Evolutionary conservation across 1,284 basidiomycete species (phyloP).

Genomic region (Coniferiporia sulphurascens): DNA sequence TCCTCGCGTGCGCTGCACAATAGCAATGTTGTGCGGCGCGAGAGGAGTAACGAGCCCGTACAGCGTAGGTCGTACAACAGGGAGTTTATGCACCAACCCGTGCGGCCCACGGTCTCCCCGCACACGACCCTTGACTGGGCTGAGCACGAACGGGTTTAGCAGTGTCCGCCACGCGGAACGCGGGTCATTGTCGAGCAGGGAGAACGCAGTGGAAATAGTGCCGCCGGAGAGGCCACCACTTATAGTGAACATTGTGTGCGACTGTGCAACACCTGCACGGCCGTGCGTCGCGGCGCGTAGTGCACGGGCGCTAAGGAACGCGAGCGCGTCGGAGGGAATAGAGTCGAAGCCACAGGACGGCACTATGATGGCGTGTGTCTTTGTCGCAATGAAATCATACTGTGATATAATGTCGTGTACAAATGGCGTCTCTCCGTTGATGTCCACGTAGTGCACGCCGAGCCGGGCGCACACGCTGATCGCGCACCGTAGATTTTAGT

Average conservation of each 20-base stretch:
- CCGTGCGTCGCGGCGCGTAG: conserved; percentile 33
- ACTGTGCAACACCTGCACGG: conserved; percentile 33
- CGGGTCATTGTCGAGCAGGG: conserved; percentile 45
- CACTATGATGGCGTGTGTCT: conserved; percentile 64
- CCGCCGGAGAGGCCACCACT: conserved; percentile 64
- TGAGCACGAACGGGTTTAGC: conserved; percentile 45
- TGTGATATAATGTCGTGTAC: conserved; percentile 47
- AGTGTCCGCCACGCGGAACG: conserved; percentile 30
- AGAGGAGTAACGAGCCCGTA: conserved; percentile 48
- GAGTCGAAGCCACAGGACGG: conserved; percentile 72
- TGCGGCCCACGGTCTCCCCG: background rate
- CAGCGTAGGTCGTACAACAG: background rate
- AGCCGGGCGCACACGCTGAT: conserved; percentile 47
- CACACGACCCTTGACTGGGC: conserved; percentile 33
- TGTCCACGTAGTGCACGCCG: conserved; percentile 62
- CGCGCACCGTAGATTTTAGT: background rate
- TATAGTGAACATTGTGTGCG: conserved; percentile 45
- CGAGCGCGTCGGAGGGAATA: conserved; percentile 61
- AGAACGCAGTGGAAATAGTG: conserved; percentile 53
- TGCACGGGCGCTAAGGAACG: conserved; percentile 50
- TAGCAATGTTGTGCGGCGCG: conserved; percentile 52
- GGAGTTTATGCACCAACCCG: conserved; percentile 9
- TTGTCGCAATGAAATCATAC: conserved; percentile 60
- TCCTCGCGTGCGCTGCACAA: conserved; percentile 79
- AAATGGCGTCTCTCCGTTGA: conserved; percentile 53